Evolutionary conservation across 1,284 basidiomycete genomes (phyloP), one percentile per base, ranked within the genome.

Genomic region (Sanguinoderma infundibulare): DNA sequence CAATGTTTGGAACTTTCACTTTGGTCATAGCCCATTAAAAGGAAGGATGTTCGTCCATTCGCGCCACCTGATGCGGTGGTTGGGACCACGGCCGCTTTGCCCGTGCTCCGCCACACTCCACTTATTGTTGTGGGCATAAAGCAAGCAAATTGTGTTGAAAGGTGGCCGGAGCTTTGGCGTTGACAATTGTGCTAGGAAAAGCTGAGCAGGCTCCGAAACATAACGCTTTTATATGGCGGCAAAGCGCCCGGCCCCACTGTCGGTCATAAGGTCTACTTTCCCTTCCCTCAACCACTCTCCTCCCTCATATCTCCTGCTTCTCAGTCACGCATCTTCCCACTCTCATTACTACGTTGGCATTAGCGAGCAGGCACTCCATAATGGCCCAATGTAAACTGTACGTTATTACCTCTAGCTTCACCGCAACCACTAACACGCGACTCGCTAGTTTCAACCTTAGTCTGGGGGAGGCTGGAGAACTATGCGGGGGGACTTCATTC

Each of bases 371-470:
- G 42, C 42, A 26, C 28, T 46, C 42, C 8, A 46, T 6, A 26
- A 49, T 49, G 46, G 28, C 17, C 15, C 9, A 28, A 6, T 57
- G 55, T 35, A 30, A 40, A 49, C 14, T 57, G 55, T 57, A 51
- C 9, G 55, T 57, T 1, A 10, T 49, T 32, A 28, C 46, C 2
- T 20, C 1, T 20, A 10, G 12, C 28, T 15, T 3, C 30, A 32
- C n/a, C 6, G 34, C 9, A 26, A 26, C 30, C 46, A 32, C 46
- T 49, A 9, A 49, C n/a, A 4, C 17, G 5, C 5, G n/a, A 10
- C n/a, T 10, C 34, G 14, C 2, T 26, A 57, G 55, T n/a, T 57
- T 57, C 47, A 50, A 51, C 38, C 9, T 40, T 9, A 34, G 36
- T 36, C 35, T 26, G 15, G 46, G 38, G 26, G 46, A 57, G 55